Evolutionary conservation across 768 basidiomycete species (phyloP), one percentile per base, ranked within the genome.

Genomic region (Tulasnella sp.): DNA sequence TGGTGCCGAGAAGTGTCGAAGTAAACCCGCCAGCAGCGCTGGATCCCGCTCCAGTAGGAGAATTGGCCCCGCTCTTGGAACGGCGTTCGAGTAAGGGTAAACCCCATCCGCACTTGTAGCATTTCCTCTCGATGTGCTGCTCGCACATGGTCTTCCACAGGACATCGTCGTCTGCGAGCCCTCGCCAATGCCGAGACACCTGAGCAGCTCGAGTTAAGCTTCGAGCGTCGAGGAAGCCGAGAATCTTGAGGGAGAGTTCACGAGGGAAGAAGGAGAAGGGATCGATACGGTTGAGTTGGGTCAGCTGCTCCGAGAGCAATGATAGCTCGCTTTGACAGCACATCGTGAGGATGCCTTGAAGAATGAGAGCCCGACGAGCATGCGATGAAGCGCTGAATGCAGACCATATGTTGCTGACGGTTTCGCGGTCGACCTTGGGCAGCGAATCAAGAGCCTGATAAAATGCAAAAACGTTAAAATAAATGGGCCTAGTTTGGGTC

Each of bases 261-360:
- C 94, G 92, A 2, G 98, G 98, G 72, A 99, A 90, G 81, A 95
- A 90, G 71, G 89, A 86, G 85, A 99, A 96, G 14, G 97, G 98
- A 85, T 99, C 98, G 85, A 99, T 92, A 82, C 98, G 92, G 85
- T 98, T 98, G 82, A 98, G 92, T 82, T 94, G 92, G 44, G 91
- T 88, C 80, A 99, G 94, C 76, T 96, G 93, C 81, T 98, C 95
- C 40, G 96, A 93, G 80, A 99, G 92, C 74, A 98, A 93, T 38
- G 98, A 98, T 39, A 99, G 92, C 84, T 99, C 96, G 72, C 94
- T 97, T 88, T 98, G 98, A 86, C 98, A 99, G 85, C 97, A 99
- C 96, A 99, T 99, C 21, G 98, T 98, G 82, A 99, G 91, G 80
- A 99, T 90, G 56, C 98, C 98, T 83, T 94, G 95, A 74, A 99